Base-by-base conservation (phyloP, 768 basidiomycete species). In the Suillus hirtellus region DNA sequence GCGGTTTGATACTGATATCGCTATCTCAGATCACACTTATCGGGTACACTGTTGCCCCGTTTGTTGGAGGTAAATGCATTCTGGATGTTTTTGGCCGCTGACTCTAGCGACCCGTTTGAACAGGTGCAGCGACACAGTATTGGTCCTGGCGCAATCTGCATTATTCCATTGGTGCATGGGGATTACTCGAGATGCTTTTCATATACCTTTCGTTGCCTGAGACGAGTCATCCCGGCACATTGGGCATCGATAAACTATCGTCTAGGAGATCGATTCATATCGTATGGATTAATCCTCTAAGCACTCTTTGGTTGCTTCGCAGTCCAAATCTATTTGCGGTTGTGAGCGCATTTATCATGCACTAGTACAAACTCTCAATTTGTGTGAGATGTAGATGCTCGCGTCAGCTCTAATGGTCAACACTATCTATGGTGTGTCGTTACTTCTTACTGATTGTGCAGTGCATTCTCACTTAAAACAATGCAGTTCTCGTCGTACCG, bases 131-230 rank as follows among this genome's bases (percentile, higher is more conserved):
- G 0, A 80, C 88, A 0, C 77, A 87, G 60, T 89, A 88, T 65
- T 80, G 79, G 40, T 89, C 89, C 0, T 92, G 90, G 89, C 81
- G 89, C 0, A 65, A 78, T 4, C 82, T 88, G 72, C 88, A 91
- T 68, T 69, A 73, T 10, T 67, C 68, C 0, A 64, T 90, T 1
- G 82, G 81, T 4, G 43, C 78, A 0, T 71, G 76, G 44, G 82
- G 81, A 1, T 46, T 82, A 0, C 12, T 80, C 1, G 75, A 78
- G 1, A 77, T 84, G 47, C 6, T 81, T 10, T 64, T 76, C 6
- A 77, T 89, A 38, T 56, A 70, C 1, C 50, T 81, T 4, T 80
- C 79, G 59, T 80, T 89, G n/a, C 89, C 88, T 0, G 89, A 91
- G 67, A 90, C 89, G 2, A 84, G 82, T 55, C 86, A 88, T 67